Conservation (phyloP, 2,329 filamentous ascomycete species). For the Fusarium sp. region DNA sequence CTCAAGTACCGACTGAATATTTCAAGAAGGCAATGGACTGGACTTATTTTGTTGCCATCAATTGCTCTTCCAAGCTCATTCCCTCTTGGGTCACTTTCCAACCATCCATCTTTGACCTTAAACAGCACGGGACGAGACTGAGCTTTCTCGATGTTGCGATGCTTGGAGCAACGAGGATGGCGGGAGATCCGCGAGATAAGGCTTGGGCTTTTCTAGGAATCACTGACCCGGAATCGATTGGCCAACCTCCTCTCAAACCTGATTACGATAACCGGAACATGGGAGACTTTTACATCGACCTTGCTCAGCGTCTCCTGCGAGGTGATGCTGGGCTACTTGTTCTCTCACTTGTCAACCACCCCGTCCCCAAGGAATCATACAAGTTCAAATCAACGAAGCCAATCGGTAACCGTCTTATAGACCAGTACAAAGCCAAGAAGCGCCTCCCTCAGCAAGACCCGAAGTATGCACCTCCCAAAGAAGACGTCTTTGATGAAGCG, state of each 20-base stretch:
- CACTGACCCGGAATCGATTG: background rate
- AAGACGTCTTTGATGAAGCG: constrained; percentile 9
- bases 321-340: constrained; percentile 10
- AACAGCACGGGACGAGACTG: background rate
- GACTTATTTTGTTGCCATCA: constrained; percentile 16
- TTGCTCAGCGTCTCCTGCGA: constrained; percentile 7
- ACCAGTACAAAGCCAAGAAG: constrained; percentile 12
- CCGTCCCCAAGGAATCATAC: constrained; percentile 5
- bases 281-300: constrained; percentile 19
- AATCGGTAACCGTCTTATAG: constrained; percentile 1
- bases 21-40: constrained; percentile 22
- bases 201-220: constrained; percentile 25
- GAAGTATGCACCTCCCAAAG: background rate
- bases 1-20: background rate
- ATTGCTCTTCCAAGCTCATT: background rate
- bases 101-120: constrained; percentile 21
- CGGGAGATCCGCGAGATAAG: constrained; percentile 16
- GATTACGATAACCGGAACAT: constrained; percentile 13
- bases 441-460: background rate
- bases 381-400: constrained; percentile 13
- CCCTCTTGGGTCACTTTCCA: constrained; percentile 12
- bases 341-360: constrained; percentile 10
- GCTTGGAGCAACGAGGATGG: constrained; percentile 19
- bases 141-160: constrained; percentile 12
- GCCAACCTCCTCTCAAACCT: background rate